A percentile compares a stretch with the other conserved stretches of the same genome.
phyloP scores from a whole-genome alignment of 2,329 filamentous ascomycete genomes.

The Penicillium capsulatum region DNA sequence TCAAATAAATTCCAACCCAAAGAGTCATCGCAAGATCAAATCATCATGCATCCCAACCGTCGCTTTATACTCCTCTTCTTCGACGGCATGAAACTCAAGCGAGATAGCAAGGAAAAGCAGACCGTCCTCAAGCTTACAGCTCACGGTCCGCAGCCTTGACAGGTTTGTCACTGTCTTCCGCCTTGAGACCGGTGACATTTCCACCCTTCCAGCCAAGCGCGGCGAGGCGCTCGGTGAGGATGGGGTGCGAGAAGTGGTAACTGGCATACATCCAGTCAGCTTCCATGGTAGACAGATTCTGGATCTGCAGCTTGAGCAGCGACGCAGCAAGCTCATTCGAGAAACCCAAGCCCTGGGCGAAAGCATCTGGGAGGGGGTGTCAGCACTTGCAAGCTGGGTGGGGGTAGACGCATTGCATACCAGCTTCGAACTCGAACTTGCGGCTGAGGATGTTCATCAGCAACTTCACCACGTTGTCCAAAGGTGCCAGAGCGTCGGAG shows the following conservation, averaged over 20 bases:
- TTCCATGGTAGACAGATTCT: conserved; percentile 98
- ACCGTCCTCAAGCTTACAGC: conserved; percentile 49
- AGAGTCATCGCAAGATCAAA: too few species aligned
- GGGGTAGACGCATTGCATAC: conserved; percentile 41
- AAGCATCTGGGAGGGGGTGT: conserved; percentile 57
- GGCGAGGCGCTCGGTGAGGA: conserved; percentile 85
- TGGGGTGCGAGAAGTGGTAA: conserved; percentile 98
- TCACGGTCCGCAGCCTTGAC: conserved; percentile 72
- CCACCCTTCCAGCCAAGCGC: conserved; percentile 80
- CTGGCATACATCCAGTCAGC: conserved; percentile 97
- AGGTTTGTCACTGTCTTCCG: conserved; percentile 54
- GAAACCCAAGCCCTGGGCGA: conserved; percentile 81
- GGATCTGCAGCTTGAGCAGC: conserved; percentile 94
- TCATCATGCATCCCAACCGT: too few species aligned
- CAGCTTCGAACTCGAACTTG: conserved; percentile 93
- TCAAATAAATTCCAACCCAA: too few species aligned
- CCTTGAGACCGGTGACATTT: conserved; percentile 46
- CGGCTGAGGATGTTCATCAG: conserved; percentile 94
- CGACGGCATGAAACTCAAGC: neutral
- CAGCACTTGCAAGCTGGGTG: conserved; percentile 16
- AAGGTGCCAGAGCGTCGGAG: conserved; percentile 90
- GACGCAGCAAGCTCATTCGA: conserved; percentile 75
- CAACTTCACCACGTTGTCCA: conserved; percentile 91
- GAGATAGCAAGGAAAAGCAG: neutral
- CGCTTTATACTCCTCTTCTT: neutral